Evolutionary conservation across 148 eudicot genomes (phyloP), one percentile per base, ranked within the genome.

Genomic region (Camellia sinensis): DNA sequence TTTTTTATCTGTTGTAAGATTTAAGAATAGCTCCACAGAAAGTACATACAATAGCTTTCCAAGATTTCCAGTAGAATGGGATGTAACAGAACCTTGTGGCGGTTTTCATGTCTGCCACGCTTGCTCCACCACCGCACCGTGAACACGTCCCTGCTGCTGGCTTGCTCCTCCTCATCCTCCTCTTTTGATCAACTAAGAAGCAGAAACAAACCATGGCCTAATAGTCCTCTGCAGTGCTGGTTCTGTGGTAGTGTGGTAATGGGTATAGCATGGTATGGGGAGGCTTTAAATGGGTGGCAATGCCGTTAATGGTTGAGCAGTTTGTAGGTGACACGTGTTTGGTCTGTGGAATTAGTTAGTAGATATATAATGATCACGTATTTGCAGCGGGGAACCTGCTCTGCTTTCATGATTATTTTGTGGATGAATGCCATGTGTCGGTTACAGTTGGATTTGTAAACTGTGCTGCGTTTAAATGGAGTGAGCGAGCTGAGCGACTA

Each of bases 41-140:
- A 13, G 97, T 93, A 73, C 97, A 93, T 9, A 91, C 86, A 68
- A 93, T 86, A 63, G 95, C 97, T 40, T 91, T 84, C 95, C 97
- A 91, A 11, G 87, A 82, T 78, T 79, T 90, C 92, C 91, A 88
- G 66, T 93, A 93, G 56, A 93, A 88, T 3, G 97, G 97, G 0
- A 93, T 90, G 48, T 84, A 79, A 62, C 97, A 93, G 79, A 93
- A 93, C 83, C 97, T 80, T 4, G 94, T 93, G 69, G 91, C 84
- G 5, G 95, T 91, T 83, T 93, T 91, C 91, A 93, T 91, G 22
- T 93, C 95, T 0, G 97, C 97, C 11, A 93, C 95, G 67, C 90
- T 90, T 2, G 95, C 97, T 2, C 93, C 90, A 7, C 93, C 91
- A 61, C 97, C 97, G 80, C 97, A 93, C 71, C 92, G 80, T 0